Evolutionary conservation across 2,329 filamentous ascomycete species (phyloP).

Genomic region (Lecanicillium sp.): DNA sequence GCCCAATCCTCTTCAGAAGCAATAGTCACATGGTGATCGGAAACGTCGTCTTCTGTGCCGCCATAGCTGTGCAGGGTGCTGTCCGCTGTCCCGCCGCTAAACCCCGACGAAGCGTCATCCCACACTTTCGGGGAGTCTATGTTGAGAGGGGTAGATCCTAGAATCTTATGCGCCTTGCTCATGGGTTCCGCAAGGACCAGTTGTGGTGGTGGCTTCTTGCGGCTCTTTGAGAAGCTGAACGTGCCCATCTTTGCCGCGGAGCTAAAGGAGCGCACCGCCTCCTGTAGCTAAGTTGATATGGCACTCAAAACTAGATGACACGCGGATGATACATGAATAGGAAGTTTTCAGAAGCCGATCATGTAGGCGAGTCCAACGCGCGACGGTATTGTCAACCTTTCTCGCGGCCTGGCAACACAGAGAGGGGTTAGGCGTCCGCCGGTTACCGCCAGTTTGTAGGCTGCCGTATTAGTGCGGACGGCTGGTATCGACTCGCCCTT

Average conservation of each 20-base stretch:
- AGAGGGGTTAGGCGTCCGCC: too few species aligned
- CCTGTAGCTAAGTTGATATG: not conserved
- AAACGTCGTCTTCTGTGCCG: slow-evolving; percentile 14
- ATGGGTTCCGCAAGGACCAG: slow-evolving; percentile 27
- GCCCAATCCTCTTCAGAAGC: slow-evolving; percentile 26
- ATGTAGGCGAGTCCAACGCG: not conserved
- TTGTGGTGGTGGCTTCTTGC: slow-evolving; percentile 30
- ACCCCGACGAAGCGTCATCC: slow-evolving; percentile 35
- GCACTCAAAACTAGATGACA: too few species aligned
- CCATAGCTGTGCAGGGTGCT: slow-evolving; percentile 26
- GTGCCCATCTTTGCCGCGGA: slow-evolving; percentile 28
- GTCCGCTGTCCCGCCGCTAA: slow-evolving; percentile 37
- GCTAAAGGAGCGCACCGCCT: not conserved
- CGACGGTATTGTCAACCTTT: not conserved
- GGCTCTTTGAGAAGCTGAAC: slow-evolving; percentile 41
- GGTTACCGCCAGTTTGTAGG: too few species aligned
- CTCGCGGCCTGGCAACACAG: too few species aligned
- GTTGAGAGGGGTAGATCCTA: slow-evolving; percentile 38
- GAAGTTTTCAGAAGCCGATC: slow-evolving; percentile 1
- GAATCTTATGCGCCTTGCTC: slow-evolving; percentile 44
- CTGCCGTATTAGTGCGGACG: too few species aligned
- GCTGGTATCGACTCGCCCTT: too few species aligned
- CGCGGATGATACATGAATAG: too few species aligned
- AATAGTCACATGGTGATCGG: slow-evolving; percentile 15
- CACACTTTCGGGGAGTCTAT: slow-evolving; percentile 31